Conservation (phyloP, 2,329 filamentous ascomycete species). For the Leptographium procerum region DNA sequence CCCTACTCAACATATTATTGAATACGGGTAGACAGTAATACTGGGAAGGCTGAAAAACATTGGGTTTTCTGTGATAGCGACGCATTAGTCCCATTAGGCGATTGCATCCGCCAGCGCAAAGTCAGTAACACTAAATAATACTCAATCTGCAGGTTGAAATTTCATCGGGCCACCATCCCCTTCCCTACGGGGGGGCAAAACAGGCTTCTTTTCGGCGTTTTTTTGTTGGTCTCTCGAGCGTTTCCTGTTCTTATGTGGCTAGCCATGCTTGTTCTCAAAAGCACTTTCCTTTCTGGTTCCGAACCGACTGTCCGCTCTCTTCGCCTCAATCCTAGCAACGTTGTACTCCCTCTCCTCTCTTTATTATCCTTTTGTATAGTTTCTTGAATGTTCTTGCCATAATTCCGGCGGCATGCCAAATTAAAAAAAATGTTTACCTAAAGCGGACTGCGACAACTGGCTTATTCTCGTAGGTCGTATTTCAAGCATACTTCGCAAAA, state of each 20-base stretch:
- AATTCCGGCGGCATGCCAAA: too few relatives aligned
- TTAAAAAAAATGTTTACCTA: too few relatives aligned
- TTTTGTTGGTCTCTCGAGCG: background rate
- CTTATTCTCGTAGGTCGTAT: too few relatives aligned
- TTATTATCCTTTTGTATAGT: background rate
- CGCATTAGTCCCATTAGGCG: background rate
- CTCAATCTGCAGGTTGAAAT: background rate
- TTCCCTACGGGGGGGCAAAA: background rate
- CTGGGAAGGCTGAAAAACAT: background rate
- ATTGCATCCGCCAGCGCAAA: background rate
- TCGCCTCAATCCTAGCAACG: background rate
- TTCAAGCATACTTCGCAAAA: too few relatives aligned
- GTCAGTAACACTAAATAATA: background rate
- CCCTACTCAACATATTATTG: background rate
- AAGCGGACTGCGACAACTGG: too few relatives aligned
- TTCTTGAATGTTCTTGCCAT: background rate
- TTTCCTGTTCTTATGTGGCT: background rate
- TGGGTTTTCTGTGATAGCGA: background rate
- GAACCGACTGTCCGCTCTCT: background rate
- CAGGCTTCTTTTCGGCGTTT: background rate
- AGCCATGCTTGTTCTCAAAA: too few relatives aligned
- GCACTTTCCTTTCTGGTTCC: background rate
- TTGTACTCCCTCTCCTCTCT: background rate
- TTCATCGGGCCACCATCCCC: background rate
- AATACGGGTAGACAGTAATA: background rate